Percentiles rank a stretch among this genome's conserved stretches.
phyloP scores from a whole-genome alignment of 495 filamentous ascomycete species.

The Penicillium daleae region DNA sequence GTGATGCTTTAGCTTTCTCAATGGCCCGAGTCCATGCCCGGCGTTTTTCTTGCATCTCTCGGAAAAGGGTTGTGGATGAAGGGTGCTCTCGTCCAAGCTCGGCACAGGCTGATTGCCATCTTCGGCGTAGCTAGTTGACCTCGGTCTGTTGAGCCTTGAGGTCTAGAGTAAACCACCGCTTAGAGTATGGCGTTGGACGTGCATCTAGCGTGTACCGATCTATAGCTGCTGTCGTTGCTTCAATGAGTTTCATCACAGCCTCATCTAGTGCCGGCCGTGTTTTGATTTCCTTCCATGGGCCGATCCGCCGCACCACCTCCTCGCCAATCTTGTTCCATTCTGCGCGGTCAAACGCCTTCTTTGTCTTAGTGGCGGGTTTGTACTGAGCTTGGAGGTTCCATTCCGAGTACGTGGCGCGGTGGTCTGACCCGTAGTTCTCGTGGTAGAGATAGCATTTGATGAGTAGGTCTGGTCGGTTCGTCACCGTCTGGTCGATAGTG shows the following conservation, averaged over 20 bases:
- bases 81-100: constrained; percentile 14
- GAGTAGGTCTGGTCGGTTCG: constrained; percentile 18
- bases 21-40: constrained; percentile 18
- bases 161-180: constrained; percentile 30
- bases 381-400: constrained; percentile 23
- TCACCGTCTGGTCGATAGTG: constrained; percentile 28
- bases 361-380: constrained; percentile 13
- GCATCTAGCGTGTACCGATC: constrained; percentile 14
- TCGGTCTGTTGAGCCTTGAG: constrained; percentile 23
- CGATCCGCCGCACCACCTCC: constrained; percentile 13
- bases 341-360: constrained; percentile 28
- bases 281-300: constrained; percentile 16
- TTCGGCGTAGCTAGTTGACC: constrained; percentile 28
- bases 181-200: constrained; percentile 29
- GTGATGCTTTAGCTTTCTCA: constrained; percentile 14
- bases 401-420: constrained; percentile 28
- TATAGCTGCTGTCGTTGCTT: constrained; percentile 13
- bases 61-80: neutral
- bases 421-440: constrained; percentile 27
- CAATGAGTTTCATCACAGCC: constrained; percentile 16
- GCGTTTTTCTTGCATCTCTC: constrained; percentile 20
- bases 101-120: constrained; percentile 25
- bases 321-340: constrained; percentile 30
- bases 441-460: constrained; percentile 29
- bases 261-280: constrained; percentile 19